phyloP scores from a whole-genome alignment of 2,329 filamentous ascomycete species.

The Phoma sp. region DNA sequence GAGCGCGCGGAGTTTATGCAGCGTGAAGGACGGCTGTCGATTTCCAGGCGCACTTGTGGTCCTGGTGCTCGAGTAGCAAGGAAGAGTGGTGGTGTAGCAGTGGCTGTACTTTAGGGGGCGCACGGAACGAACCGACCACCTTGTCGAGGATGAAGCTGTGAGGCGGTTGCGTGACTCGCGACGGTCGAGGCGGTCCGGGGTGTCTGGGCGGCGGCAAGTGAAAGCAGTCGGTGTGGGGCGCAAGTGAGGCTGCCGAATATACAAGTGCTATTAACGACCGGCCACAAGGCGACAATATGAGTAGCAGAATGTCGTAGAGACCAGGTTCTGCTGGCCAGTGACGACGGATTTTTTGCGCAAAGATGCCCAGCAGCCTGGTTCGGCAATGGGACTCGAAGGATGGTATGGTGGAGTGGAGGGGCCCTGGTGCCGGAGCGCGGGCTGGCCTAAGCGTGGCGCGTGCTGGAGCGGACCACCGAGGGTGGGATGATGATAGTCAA shows the following conservation, averaged over 20 bases:
- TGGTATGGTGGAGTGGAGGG: slow-evolving; percentile 13
- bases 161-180: slow-evolving; percentile 13
- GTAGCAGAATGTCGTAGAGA: not conserved
- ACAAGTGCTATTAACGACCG: not conserved
- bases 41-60: slow-evolving; percentile 6
- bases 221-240: not conserved
- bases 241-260: not conserved
- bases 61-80: slow-evolving; percentile 23
- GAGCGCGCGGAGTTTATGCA: slow-evolving; percentile 49
- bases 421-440: slow-evolving; percentile 22
- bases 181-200: not conserved
- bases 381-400: slow-evolving; percentile 11
- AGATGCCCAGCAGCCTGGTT: slow-evolving; percentile 22
- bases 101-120: not conserved
- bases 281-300: not conserved
- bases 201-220: slow-evolving; percentile 2
- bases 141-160: slow-evolving; percentile 2
- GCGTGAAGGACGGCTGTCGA: slow-evolving; percentile 34
- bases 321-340: not conserved
- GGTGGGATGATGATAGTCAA: not conserved
- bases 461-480: slow-evolving; percentile 5
- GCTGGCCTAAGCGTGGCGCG: slow-evolving; percentile 21
- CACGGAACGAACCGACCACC: slow-evolving; percentile 12
- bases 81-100: slow-evolving; percentile 29
- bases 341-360: not conserved